These are phyloP conservation scores for Oropetium thomaeum DNA, from an alignment of 176 grass and related monocot genomes.

Conservation along the genomic window DNA sequence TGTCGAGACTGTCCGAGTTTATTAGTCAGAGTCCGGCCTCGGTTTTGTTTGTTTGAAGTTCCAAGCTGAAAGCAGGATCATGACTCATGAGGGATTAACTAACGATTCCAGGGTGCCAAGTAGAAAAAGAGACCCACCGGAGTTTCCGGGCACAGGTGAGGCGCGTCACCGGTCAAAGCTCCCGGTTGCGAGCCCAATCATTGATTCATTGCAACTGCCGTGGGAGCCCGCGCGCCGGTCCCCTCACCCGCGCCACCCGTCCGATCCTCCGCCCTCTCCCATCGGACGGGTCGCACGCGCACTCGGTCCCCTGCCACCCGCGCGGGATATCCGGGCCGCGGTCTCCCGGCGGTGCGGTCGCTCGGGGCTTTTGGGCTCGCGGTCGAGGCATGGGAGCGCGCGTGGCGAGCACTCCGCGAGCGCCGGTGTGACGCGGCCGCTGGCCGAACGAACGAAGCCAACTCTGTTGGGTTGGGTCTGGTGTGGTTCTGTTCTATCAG, in stretches of 20 bases:
- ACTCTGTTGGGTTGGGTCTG: neutral
- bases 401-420: constrained; percentile 1
- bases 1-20: no score
- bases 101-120: neutral
- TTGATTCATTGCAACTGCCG: constrained; percentile 52
- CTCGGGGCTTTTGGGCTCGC: constrained; percentile 10
- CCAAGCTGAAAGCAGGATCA: neutral
- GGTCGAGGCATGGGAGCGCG: neutral
- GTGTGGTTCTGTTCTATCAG: no score
- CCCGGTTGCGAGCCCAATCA: constrained; percentile 53
- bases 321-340: constrained; percentile 31
- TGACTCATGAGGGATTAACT: neutral
- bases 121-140: constrained; percentile 13
- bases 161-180: constrained; percentile 44
- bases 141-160: constrained; percentile 12
- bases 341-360: constrained; percentile 31
- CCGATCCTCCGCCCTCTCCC: neutral
- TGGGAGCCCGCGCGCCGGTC: neutral
- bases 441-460: constrained; percentile 15
- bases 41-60: neutral
- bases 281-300: constrained; percentile 33
- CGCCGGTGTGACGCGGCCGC: neutral
- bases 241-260: neutral
- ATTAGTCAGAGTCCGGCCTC: no score
- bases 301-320: constrained; percentile 8